Conservation (phyloP, 2,329 filamentous ascomycete species). For the Stemphylium lycopersici region DNA sequence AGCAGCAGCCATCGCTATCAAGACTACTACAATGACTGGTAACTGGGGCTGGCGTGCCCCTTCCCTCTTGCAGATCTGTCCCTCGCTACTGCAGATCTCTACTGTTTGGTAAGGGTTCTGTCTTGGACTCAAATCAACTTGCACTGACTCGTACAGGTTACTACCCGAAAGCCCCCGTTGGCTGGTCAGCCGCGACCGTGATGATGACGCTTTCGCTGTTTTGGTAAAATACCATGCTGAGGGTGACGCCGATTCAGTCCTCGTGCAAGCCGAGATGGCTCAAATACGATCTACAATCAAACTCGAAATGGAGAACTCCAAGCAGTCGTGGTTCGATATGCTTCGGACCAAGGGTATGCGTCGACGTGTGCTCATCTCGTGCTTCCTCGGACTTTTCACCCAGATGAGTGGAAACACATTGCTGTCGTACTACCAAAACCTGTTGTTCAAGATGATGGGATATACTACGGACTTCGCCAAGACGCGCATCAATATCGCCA, state of each 20-base stretch:
- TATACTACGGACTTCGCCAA: constrained; percentile 47
- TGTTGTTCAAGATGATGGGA: constrained; percentile 49
- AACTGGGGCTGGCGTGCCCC: constrained; percentile 60
- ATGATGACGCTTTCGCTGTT: constrained; percentile 52
- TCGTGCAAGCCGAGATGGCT: constrained; percentile 63
- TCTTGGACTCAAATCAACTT: neutral
- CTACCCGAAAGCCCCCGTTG: constrained; percentile 55
- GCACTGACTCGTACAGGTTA: constrained; percentile 29
- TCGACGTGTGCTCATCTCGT: constrained; percentile 41
- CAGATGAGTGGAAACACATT: constrained; percentile 51
- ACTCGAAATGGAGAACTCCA: constrained; percentile 61
- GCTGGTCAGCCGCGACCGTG: constrained; percentile 57
- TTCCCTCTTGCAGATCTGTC: constrained; percentile 57
- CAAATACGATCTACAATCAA: constrained; percentile 65
- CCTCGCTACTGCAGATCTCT: constrained; percentile 54
- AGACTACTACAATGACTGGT: constrained; percentile 52
- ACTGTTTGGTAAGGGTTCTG: constrained; percentile 39
- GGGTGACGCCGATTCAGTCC: constrained; percentile 46
- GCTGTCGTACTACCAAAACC: constrained; percentile 47
- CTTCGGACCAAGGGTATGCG: constrained; percentile 55
- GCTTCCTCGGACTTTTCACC: constrained; percentile 47
- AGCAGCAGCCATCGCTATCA: constrained; percentile 57
- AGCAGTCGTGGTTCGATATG: constrained; percentile 61
- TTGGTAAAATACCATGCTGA: constrained; percentile 53
- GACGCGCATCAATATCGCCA: constrained; percentile 51